phyloP scores from a whole-genome alignment of 2,329 filamentous ascomycete species.

The Alternaria longipes region DNA sequence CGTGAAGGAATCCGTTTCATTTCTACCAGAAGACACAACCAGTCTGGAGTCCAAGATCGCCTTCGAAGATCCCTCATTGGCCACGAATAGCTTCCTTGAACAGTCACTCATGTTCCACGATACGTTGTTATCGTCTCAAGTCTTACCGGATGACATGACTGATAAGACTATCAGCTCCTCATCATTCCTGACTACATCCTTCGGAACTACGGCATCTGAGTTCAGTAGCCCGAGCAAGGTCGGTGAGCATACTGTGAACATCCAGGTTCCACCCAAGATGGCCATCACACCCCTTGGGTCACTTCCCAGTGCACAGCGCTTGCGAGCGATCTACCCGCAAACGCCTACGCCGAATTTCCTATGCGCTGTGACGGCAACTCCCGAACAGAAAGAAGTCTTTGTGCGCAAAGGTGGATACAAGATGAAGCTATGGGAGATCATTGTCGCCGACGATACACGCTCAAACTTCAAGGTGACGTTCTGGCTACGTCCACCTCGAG shows the following conservation, averaged over 20 bases:
- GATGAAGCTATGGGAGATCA: constrained; percentile 50
- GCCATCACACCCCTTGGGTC: constrained; percentile 71
- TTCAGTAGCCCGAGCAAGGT: constrained; percentile 35
- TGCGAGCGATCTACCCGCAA: constrained; percentile 75
- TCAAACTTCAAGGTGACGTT: constrained; percentile 84
- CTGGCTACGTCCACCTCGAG: constrained; percentile 68
- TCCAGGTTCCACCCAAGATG: constrained; percentile 32
- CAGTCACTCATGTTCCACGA: constrained; percentile 78
- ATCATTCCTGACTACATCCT: constrained; percentile 49
- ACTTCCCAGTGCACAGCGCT: constrained; percentile 72
- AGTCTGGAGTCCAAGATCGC: constrained; percentile 38
- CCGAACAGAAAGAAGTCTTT: constrained; percentile 71
- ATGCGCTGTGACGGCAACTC: constrained; percentile 78
- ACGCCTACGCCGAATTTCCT: constrained; percentile 85
- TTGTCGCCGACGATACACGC: constrained; percentile 83
- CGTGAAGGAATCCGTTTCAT: constrained; percentile 15
- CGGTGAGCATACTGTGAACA: constrained; percentile 9
- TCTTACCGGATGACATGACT: constrained; percentile 23
- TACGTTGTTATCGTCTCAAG: constrained; percentile 69
- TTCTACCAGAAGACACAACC: constrained; percentile 29
- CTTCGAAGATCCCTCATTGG: constrained; percentile 25
- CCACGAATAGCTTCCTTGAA: constrained; percentile 69
- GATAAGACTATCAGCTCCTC: constrained; percentile 45
- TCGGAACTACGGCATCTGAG: constrained; percentile 45
- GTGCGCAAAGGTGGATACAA: constrained; percentile 70